Percentiles rank a stretch among this genome's conserved stretches.
Evolutionary conservation across 106 monocot species (phyloP).

Genomic region (Phalaenopsis equestris): DNA sequence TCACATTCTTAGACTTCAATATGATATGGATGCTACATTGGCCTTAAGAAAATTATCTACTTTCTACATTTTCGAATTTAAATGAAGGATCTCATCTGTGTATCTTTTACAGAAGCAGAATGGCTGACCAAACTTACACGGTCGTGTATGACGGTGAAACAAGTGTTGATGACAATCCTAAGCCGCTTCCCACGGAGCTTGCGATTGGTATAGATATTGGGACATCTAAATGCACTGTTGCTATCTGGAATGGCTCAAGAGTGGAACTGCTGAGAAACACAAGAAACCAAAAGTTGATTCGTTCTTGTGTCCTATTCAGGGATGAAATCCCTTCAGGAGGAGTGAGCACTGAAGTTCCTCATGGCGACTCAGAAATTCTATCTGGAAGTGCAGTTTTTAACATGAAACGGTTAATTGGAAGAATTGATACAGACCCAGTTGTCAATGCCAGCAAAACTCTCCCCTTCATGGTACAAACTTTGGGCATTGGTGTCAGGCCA

Average conservation of each 20-base stretch:
- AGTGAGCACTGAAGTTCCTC: slow-evolving; percentile 31
- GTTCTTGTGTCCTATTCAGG: slow-evolving; percentile 63
- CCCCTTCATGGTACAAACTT: slow-evolving; percentile 71
- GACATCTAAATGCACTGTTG: slow-evolving; percentile 77
- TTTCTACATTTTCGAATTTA: neutral
- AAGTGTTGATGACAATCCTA: slow-evolving; percentile 36
- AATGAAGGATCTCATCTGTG: neutral
- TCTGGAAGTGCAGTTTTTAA: slow-evolving; percentile 75
- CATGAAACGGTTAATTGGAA: slow-evolving; percentile 66
- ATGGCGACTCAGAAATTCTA: slow-evolving; percentile 50
- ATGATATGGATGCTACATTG: too few relatives aligned
- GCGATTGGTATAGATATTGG: slow-evolving; percentile 76
- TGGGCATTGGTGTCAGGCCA: slow-evolving; percentile 64
- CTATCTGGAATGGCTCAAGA: slow-evolving; percentile 55
- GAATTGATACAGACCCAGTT: slow-evolving; percentile 63
- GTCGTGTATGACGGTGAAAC: slow-evolving; percentile 72
- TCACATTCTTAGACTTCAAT: too few relatives aligned
- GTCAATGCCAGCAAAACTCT: slow-evolving; percentile 68
- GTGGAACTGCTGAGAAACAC: slow-evolving; percentile 68
- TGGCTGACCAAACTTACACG: slow-evolving; percentile 61
- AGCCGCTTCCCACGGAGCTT: slow-evolving; percentile 28
- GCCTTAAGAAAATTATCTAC: neutral
- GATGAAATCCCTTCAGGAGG: slow-evolving; percentile 48
- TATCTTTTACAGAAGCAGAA: neutral
- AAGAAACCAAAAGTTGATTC: slow-evolving; percentile 47